Evolutionary conservation across 345 rosid genomes (phyloP).

Genomic region (Rhodomyrtus tomentosa): DNA sequence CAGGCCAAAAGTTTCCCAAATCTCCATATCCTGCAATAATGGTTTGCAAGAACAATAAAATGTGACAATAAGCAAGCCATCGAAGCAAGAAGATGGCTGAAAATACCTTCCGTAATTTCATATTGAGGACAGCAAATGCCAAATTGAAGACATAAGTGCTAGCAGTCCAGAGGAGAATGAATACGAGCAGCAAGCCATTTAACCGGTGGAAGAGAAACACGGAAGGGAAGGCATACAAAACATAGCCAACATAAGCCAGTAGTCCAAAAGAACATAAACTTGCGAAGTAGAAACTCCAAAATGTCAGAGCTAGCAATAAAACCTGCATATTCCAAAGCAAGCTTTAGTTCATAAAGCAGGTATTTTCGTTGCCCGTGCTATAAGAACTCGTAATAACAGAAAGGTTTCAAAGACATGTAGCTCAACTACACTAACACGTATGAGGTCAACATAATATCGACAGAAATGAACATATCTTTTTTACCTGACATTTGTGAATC

Average conservation of each 20-base stretch:
- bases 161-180: constrained; percentile 37
- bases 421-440: not conserved
- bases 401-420: not conserved
- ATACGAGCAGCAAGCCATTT: constrained; percentile 35
- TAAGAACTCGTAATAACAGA: not conserved
- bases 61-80: not conserved
- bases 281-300: constrained; percentile 39
- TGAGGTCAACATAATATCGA: not conserved
- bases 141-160: constrained; percentile 39
- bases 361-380: not conserved
- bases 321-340: constrained; percentile 15
- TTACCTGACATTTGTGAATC: not conserved
- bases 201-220: constrained; percentile 25
- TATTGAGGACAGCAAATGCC: constrained; percentile 21
- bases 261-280: constrained; percentile 36
- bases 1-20: constrained; percentile 35
- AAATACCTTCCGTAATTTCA: constrained; percentile 17
- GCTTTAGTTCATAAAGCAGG: not conserved
- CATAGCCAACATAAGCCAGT: constrained; percentile 39
- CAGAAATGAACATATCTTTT: not conserved
- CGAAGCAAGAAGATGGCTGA: not conserved
- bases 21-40: constrained; percentile 27
- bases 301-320: constrained; percentile 27
- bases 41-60: not conserved
- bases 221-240: constrained; percentile 32